Conservation (phyloP, 2,329 filamentous ascomycete genomes). For the Neurospora sp. region DNA sequence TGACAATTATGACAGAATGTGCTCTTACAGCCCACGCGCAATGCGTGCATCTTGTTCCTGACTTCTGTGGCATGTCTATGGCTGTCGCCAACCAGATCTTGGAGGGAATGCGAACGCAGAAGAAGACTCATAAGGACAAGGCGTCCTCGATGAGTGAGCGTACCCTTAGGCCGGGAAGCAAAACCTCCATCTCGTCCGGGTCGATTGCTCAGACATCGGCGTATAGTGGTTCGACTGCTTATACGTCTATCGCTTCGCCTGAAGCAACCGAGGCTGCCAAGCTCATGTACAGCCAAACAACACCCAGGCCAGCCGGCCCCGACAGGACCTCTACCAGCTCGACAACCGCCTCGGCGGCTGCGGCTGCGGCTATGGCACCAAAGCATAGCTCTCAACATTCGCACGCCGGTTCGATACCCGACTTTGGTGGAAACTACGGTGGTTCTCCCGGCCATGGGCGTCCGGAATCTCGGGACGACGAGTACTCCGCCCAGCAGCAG, state of each 20-base stretch:
- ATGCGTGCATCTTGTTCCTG: constrained; percentile 90
- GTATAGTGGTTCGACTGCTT: constrained; percentile 16
- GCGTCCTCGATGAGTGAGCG: constrained; percentile 50
- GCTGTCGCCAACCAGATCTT: constrained; percentile 90
- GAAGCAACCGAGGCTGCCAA: constrained; percentile 57
- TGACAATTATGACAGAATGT: constrained; percentile 57
- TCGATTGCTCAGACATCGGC: constrained; percentile 13
- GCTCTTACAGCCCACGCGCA: constrained; percentile 80
- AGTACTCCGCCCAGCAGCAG: constrained; percentile 8
- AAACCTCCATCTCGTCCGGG: constrained; percentile 30
- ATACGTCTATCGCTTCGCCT: constrained; percentile 30
- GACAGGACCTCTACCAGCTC: constrained; percentile 45
- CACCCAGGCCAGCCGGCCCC: constrained; percentile 40
- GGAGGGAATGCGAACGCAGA: constrained; percentile 72
- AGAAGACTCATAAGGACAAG: constrained; percentile 55
- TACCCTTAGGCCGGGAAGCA: constrained; percentile 50
- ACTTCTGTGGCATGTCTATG: constrained; percentile 99
- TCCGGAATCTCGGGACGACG: constrained; percentile 22
- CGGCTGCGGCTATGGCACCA: constrained; percentile 50
- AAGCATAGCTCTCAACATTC: constrained; percentile 28
- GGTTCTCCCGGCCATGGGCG: constrained; percentile 19
- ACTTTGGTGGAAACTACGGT: constrained; percentile 26
- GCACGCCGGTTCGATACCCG: constrained; percentile 24
- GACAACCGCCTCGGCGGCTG: constrained; percentile 39
- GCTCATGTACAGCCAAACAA: constrained; percentile 48